A percentile compares a stretch with the other conserved stretches of the same genome.
phyloP scores from a whole-genome alignment of 768 basidiomycete species.

The Suillus lakei region DNA sequence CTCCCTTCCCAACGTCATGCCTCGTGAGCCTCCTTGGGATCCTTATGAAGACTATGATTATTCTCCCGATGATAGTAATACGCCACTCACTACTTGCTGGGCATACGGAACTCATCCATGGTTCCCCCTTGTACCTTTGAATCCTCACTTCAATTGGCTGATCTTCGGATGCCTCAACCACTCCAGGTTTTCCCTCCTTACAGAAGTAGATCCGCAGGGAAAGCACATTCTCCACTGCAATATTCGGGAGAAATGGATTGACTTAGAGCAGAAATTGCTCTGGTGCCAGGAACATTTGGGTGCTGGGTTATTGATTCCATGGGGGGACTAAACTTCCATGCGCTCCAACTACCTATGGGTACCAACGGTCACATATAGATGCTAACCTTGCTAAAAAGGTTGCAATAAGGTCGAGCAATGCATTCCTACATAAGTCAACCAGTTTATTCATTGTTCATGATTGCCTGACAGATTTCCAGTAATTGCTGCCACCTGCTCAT shows the following conservation, averaged over 20 bases:
- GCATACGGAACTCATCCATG: background rate
- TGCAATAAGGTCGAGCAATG: background rate
- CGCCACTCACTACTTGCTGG: background rate
- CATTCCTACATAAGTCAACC: constrained; percentile 1
- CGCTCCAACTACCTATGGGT: background rate
- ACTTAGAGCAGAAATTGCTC: background rate
- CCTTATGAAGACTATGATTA: background rate
- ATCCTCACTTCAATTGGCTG: background rate
- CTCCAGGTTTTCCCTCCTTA: background rate
- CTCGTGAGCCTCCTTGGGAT: background rate
- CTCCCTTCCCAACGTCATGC: background rate
- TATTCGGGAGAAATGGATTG: background rate
- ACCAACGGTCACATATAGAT: background rate
- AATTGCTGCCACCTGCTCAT: background rate
- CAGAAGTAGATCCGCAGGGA: background rate
- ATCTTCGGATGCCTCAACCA: constrained; percentile 5
- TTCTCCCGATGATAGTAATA: background rate
- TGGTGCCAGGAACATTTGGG: background rate
- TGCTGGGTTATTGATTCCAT: background rate
- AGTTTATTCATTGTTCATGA: background rate
- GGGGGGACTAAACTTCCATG: background rate
- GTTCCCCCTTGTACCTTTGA: background rate
- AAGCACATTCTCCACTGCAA: background rate
- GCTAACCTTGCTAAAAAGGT: background rate
- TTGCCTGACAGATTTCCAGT: background rate